Conservation (phyloP, 1,284 basidiomycete genomes). For the Thelephora terrestris region DNA sequence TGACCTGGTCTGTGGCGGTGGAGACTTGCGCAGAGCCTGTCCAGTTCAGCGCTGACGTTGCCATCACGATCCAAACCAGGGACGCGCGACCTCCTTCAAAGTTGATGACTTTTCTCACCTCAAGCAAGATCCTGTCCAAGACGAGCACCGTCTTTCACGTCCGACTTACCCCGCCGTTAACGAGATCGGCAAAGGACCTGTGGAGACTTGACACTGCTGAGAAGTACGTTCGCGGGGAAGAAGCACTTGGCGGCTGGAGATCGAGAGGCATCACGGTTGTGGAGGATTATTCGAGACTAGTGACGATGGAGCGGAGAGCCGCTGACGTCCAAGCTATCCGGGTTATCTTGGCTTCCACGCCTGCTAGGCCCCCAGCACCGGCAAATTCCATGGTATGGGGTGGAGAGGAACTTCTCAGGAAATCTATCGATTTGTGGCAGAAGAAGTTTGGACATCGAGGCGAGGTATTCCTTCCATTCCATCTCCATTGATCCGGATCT, state of each 20-base stretch:
- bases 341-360: constrained; percentile 56
- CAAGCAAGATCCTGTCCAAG: constrained; percentile 64
- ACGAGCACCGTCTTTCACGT: constrained; percentile 77
- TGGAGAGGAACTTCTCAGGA: constrained; percentile 49
- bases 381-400: constrained; percentile 53
- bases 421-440: constrained; percentile 71
- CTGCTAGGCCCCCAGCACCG: constrained; percentile 34
- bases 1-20: constrained; percentile 74
- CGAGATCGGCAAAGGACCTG: constrained; percentile 79
- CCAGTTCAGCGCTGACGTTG: constrained; percentile 80
- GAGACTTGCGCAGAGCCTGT: constrained; percentile 78
- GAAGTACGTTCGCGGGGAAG: constrained; percentile 90
- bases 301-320: constrained; percentile 59
- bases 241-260: constrained; percentile 74
- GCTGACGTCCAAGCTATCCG: constrained; percentile 88
- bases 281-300: constrained; percentile 69
- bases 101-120: constrained; percentile 65
- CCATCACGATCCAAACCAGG: constrained; percentile 77
- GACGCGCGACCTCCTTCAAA: constrained; percentile 80
- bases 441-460: constrained; percentile 68
- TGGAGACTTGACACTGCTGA: constrained; percentile 93
- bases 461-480: constrained; percentile 40
- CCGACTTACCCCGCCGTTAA: constrained; percentile 74
- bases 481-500: constrained; percentile 9
- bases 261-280: constrained; percentile 82